Percentiles rank a stretch among this genome's conserved stretches.
Conservation (phyloP, 495 filamentous ascomycete species). For the Eremomyces bilateralis region DNA sequence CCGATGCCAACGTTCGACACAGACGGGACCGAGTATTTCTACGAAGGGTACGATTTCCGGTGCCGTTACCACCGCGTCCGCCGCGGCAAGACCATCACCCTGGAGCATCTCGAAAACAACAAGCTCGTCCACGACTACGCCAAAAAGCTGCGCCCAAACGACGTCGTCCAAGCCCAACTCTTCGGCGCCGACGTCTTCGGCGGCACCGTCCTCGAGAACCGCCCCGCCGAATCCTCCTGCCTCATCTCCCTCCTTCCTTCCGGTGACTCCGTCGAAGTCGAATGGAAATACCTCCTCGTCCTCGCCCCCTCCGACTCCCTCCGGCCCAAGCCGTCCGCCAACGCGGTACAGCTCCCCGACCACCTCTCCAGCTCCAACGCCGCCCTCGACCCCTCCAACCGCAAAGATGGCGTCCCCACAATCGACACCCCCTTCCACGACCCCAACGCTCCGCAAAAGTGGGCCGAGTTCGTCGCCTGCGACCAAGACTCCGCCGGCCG, state of each 20-base stretch:
- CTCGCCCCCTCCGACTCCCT: conserved; percentile 41
- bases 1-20: conserved; percentile 71
- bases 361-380: conserved; percentile 24
- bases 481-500: conserved; percentile 18
- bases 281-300: conserved; percentile 56
- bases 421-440: conserved; percentile 38
- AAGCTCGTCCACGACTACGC: conserved; percentile 48
- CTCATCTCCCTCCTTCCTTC: conserved; percentile 70
- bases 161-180: conserved; percentile 76
- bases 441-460: conserved; percentile 34
- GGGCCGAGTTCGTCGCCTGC: conserved; percentile 58
- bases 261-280: conserved; percentile 49
- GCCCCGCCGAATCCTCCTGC: conserved; percentile 48
- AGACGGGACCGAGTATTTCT: conserved; percentile 75
- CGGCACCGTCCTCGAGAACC: conserved; percentile 71
- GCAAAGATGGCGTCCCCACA: conserved; percentile 29
- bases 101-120: conserved; percentile 45
- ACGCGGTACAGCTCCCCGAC: conserved; percentile 36
- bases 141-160: conserved; percentile 40
- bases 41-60: conserved; percentile 73
- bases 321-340: conserved; percentile 38
- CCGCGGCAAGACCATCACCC: conserved; percentile 45
- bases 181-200: conserved; percentile 73
- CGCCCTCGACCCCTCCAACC: conserved; percentile 15
- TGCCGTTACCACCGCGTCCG: conserved; percentile 88